phyloP scores from a whole-genome alignment of 352 stramenopile genomes.

The Phytopythium sindhum region DNA sequence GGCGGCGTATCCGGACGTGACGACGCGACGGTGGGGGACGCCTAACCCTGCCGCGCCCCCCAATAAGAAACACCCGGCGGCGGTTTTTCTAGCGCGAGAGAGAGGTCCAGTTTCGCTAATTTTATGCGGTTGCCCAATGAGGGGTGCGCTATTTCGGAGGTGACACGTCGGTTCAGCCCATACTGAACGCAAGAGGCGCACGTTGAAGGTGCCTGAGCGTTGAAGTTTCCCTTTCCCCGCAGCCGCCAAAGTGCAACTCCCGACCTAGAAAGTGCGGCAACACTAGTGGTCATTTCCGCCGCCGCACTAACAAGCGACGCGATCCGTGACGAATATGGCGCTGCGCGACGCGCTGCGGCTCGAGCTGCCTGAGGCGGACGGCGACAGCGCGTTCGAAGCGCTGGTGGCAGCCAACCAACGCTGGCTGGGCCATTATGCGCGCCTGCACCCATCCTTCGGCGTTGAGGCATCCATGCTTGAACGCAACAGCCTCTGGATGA shows the following conservation, averaged over 20 bases:
- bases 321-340: slow-evolving; percentile 9
- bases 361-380: slow-evolving; percentile 28
- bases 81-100: neutral
- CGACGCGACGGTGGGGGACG: neutral
- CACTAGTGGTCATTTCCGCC: no score
- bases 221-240: no score
- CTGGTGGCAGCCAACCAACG: slow-evolving; percentile 60
- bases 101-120: slow-evolving; percentile 1
- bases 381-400: slow-evolving; percentile 34
- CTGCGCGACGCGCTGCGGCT: slow-evolving; percentile 14
- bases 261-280: neutral
- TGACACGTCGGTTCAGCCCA: neutral
- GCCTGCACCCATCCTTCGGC: slow-evolving; percentile 49
- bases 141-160: no score
- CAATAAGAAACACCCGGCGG: no score
- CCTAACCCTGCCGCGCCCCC: no score
- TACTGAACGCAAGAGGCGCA: neutral
- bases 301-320: neutral
- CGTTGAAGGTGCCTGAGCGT: neutral
- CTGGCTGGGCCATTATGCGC: slow-evolving; percentile 63
- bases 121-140: neutral
- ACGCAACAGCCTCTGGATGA: slow-evolving; percentile 78
- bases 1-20: neutral
- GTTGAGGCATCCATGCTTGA: slow-evolving; percentile 53
- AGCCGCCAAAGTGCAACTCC: neutral